Percentiles rank a stretch among this genome's conserved stretches.
Conservation (phyloP, 495 filamentous ascomycete genomes). For the Cercophora samala region DNA sequence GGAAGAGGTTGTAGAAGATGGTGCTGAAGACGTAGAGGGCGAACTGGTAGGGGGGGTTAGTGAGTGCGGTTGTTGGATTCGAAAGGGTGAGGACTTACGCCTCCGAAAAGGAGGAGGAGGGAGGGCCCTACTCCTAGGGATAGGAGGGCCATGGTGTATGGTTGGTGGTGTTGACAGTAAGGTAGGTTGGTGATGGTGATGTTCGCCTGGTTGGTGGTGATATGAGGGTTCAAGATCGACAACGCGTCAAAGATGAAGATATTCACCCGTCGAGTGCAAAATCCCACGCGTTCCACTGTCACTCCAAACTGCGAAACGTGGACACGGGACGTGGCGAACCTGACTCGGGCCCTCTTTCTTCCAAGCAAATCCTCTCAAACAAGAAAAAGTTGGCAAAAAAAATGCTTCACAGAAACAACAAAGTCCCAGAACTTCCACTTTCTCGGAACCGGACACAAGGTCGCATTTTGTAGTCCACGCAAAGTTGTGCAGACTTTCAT, state of each 20-base stretch:
- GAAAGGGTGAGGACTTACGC: background rate
- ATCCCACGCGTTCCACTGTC: too few species aligned
- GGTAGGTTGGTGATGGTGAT: too few species aligned
- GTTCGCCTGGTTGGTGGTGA: background rate
- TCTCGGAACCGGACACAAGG: background rate
- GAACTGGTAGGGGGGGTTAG: background rate
- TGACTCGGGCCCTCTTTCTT: background rate
- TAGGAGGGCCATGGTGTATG: conserved; percentile 9
- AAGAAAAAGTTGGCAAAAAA: background rate
- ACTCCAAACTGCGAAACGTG: background rate
- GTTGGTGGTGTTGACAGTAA: background rate
- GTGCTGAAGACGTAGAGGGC: conserved; percentile 15
- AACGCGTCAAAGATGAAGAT: too few species aligned
- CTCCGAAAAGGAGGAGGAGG: background rate
- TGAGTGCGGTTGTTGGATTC: background rate
- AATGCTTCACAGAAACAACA: too few species aligned
- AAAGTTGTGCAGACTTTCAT: background rate
- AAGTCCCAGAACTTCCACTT: background rate
- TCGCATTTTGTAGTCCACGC: background rate
- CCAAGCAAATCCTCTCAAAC: background rate
- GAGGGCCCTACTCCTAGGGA: background rate
- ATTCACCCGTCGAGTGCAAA: too few species aligned
- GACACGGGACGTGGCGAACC: background rate
- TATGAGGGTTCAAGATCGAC: background rate
- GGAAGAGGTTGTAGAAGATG: conserved; percentile 45